Evolutionary conservation across 2,329 filamentous ascomycete species (phyloP), one percentile per base, ranked within the genome.

Genomic region (Epichloe sibirici): DNA sequence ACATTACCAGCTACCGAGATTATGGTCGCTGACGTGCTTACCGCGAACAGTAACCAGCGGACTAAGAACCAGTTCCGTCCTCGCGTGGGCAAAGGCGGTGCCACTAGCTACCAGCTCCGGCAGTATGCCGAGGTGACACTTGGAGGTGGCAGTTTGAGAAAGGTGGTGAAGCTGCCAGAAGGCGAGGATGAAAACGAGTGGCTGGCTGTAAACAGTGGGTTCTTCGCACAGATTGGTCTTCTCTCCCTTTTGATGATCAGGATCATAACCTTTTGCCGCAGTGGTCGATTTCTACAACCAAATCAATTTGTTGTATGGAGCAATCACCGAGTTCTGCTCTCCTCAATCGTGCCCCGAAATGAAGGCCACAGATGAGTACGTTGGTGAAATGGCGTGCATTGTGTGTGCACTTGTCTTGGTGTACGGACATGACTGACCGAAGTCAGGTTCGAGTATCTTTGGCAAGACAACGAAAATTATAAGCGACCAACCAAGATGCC

Each of bases 281-380:
- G 90, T 98, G 74, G 93, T 98, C 74, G 93, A 98, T 72, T 98
- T 98, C 72, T 98, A 98, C 81, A 98, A 98, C 75, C 93, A 98
- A 72, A 95, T 98, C 76, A 98, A 98, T 72, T 80, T 98, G 38
- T 84, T 98, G 55, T 98, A 98, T 69, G 94, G 94, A 55, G 93
- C 93, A 59, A 98, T 98, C 66, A 98, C 93, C 55, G 93, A 98
- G 67, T 98, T 98, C 72, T 98, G 93, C 76, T 97, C 93, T 28
- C 91, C 93, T 35, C 86, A 93, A 67, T 90, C 90, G 58, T 98
- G 93, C 69, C 93, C 93, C 0, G 93, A 97, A 73, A 98, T 98
- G 93, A 98, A 98, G 72, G 93, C 93, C n/a, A 98, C 93, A 9
- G 94, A 98, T 72, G 93, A 98, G 86, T 93, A 78, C 58, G 81